A percentile compares a stretch with the other conserved stretches of the same genome.
These are phyloP conservation scores for Hebeloma cylindrosporum DNA, from an alignment of 768 basidiomycete species.

Conservation along the genomic window DNA sequence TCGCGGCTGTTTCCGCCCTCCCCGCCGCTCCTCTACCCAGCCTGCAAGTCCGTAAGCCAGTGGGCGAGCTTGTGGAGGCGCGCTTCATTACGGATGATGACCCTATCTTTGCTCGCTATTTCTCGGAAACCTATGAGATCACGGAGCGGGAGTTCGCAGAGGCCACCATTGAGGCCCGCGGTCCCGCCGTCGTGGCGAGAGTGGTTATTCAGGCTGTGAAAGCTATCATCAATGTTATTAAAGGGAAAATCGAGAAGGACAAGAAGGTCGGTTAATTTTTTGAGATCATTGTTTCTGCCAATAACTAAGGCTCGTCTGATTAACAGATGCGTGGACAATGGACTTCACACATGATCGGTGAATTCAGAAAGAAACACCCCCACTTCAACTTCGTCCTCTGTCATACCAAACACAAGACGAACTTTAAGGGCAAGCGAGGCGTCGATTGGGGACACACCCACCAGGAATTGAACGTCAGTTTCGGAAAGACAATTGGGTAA, in stretches of 20 bases:
- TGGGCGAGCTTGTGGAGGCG: background rate
- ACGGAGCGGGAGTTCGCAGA: background rate
- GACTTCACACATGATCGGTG: background rate
- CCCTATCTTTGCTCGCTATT: background rate
- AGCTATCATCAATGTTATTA: background rate
- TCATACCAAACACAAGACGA: slow-evolving; percentile 21
- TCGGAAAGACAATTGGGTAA: slow-evolving; percentile 20
- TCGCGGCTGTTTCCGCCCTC: background rate
- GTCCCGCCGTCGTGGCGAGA: background rate
- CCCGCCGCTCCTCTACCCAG: background rate
- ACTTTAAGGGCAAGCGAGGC: slow-evolving; percentile 20
- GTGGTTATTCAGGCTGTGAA: background rate
- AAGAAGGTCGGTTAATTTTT: too few species aligned
- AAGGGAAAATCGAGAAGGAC: background rate
- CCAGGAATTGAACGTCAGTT: slow-evolving; percentile 22
- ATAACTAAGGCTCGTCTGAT: too few species aligned
- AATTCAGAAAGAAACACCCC: slow-evolving; percentile 1
- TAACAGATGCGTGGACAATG: background rate
- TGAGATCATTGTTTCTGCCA: too few species aligned
- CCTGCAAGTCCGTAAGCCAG: background rate
- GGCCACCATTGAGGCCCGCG: background rate
- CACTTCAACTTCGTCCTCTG: slow-evolving; percentile 21
- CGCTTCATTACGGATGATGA: background rate
- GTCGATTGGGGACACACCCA: slow-evolving; percentile 27
- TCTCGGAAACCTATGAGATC: background rate